Conservation (phyloP, 148 eudicot genomes). For the Agrostemma githago region DNA sequence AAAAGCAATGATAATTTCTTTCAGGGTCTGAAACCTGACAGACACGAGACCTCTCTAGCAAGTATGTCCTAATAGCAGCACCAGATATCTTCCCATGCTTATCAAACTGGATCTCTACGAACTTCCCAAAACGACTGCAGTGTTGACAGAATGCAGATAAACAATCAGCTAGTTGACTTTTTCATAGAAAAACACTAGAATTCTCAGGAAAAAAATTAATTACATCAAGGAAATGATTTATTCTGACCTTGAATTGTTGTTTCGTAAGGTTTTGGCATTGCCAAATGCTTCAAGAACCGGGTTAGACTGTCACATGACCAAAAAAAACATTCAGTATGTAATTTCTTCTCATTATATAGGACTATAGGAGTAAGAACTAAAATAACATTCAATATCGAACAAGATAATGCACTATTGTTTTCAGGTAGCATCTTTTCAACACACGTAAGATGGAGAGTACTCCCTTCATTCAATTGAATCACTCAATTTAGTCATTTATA, state of each 20-base stretch:
- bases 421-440: not conserved
- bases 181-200: not conserved
- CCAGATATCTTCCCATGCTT: slow-evolving; percentile 91
- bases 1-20: slow-evolving; percentile 95
- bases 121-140: slow-evolving; percentile 94
- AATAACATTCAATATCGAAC: not conserved
- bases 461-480: not conserved
- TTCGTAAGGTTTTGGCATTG: slow-evolving; percentile 93
- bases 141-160: slow-evolving; percentile 10
- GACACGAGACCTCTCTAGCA: slow-evolving; percentile 98
- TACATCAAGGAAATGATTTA: not conserved
- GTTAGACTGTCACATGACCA: slow-evolving; percentile 64
- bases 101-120: slow-evolving; percentile 97
- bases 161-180: slow-evolving; percentile 8
- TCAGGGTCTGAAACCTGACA: slow-evolving; percentile 97
- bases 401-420: not conserved
- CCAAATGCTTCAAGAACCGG: slow-evolving; percentile 99
- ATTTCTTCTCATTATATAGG: not conserved
- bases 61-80: slow-evolving; percentile 90
- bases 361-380: not conserved
- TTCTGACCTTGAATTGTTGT: slow-evolving; percentile 90
- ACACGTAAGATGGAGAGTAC: not conserved
- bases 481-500: not conserved
- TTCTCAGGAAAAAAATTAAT: not conserved
- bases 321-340: not conserved